Percentiles rank a stretch among this genome's conserved stretches.
These are phyloP conservation scores for Fraxinus quadrangulata DNA, from an alignment of 257 asterid species.

Conservation along the genomic window DNA sequence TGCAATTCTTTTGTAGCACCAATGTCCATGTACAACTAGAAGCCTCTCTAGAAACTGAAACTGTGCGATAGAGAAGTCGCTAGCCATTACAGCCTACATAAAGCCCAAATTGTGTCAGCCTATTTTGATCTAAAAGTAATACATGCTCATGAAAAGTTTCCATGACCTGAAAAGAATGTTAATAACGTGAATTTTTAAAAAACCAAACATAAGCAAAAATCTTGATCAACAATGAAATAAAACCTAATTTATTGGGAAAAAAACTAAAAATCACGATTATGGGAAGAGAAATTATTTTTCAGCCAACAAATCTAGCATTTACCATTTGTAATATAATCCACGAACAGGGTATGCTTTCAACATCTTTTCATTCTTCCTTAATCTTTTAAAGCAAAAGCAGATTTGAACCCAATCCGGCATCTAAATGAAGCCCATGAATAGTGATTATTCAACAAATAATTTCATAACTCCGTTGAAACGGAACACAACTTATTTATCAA, in stretches of 20 bases:
- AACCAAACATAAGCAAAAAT: neutral
- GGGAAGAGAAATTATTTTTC: neutral
- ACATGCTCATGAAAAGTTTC: neutral
- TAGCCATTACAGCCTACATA: slow-evolving; percentile 99
- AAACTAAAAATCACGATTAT: neutral
- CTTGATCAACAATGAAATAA: neutral
- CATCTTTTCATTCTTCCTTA: neutral
- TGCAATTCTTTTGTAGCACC: slow-evolving; percentile 99
- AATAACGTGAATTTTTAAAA: neutral
- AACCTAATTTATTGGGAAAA: neutral
- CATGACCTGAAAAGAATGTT: neutral
- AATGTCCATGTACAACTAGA: slow-evolving; percentile 94
- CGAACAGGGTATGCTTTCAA: neutral
- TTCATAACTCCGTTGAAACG: neutral
- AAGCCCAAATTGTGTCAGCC: slow-evolving; percentile 40
- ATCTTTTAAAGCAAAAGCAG: neutral
- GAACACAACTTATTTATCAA: neutral
- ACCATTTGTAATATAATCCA: neutral
- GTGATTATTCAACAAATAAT: neutral
- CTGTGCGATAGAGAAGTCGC: slow-evolving; percentile 98
- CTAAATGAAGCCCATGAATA: neutral
- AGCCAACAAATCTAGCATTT: neutral
- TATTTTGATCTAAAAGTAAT: slow-evolving; percentile 29
- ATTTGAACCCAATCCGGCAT: neutral
- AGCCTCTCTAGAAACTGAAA: slow-evolving; percentile 96